A percentile compares a stretch with the other conserved stretches of the same genome.
These are phyloP conservation scores for Acanthamoeba sp. DNA, from an alignment of 208 protist genomes.

Conservation along the genomic window DNA sequence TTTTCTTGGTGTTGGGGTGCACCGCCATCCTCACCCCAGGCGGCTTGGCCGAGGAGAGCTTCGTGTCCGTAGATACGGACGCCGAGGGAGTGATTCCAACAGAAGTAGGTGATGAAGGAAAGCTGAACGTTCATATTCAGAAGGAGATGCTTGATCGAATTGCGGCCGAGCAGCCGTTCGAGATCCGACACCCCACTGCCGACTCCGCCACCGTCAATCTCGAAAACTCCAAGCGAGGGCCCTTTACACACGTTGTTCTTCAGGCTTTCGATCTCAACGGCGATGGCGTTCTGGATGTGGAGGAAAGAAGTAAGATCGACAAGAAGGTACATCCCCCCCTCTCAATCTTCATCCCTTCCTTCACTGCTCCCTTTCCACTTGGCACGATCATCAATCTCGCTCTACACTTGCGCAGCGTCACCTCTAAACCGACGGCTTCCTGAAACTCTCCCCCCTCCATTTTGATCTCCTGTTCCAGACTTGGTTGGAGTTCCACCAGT, in stretches of 20 bases:
- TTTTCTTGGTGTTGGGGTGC: not conserved
- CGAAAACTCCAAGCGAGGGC: not conserved
- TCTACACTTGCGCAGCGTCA: too few species aligned
- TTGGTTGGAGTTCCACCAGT: slow-evolving; percentile 70
- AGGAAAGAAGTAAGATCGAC: slow-evolving; percentile 59
- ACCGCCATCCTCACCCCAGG: not conserved
- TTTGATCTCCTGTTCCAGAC: not conserved
- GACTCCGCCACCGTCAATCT: not conserved
- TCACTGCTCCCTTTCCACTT: too few species aligned
- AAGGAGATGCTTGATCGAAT: slow-evolving; percentile 27
- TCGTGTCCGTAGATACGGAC: not conserved
- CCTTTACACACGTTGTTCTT: slow-evolving; percentile 48
- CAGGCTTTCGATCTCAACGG: slow-evolving; percentile 65
- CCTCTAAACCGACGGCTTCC: too few species aligned
- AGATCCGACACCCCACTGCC: not conserved
- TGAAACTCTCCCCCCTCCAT: not conserved
- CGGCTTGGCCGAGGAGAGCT: not conserved
- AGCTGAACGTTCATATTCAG: not conserved
- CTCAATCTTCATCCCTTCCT: too few species aligned
- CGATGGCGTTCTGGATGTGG: not conserved
- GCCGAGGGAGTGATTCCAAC: not conserved
- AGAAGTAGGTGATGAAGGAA: not conserved
- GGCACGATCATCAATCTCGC: too few species aligned
- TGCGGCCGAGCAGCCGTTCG: not conserved
- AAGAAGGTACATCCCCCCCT: not conserved